phyloP scores from a whole-genome alignment of 2,329 filamentous ascomycete species.

The Aspergillus versicolor region DNA sequence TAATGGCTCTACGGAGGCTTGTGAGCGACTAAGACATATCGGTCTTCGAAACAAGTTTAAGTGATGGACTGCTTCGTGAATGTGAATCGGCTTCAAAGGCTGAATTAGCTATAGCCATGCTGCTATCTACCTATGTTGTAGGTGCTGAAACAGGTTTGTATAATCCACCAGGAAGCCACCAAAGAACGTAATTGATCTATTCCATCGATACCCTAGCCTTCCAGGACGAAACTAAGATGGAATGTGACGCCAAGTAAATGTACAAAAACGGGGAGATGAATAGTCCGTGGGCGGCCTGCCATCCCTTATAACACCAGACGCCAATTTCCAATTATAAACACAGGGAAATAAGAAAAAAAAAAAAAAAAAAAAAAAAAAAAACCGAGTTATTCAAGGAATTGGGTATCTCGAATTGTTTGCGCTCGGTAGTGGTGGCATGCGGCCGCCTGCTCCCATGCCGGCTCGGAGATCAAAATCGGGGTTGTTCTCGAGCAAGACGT shows the following conservation, averaged over 20 bases:
- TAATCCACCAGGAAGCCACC: conserved; percentile 3
- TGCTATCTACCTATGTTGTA: conserved; percentile 1
- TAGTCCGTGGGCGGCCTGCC: neutral
- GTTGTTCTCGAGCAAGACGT: conserved; percentile 74
- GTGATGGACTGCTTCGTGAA: too few relatives aligned
- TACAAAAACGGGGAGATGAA: neutral
- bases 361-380: neutral
- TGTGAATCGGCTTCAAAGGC: neutral
- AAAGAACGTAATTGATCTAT: neutral
- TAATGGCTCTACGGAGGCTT: neutral
- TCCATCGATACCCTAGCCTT: neutral
- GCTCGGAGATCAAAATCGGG: conserved; percentile 78
- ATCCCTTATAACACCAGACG: conserved; percentile 1
- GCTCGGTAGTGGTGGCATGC: conserved; percentile 27
- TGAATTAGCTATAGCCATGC: conserved; percentile 1
- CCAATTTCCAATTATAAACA: neutral
- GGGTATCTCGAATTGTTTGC: conserved; percentile 25
- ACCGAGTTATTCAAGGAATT: conserved; percentile 19
- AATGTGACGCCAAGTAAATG: neutral
- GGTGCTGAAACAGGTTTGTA: neutral
- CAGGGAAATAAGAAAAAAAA: neutral
- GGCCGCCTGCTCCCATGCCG: conserved; percentile 23
- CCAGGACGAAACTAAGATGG: neutral
- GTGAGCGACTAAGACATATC: neutral
- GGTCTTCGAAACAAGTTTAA: neutral